Evolutionary conservation across 2,329 filamentous ascomycete genomes (phyloP).

Genomic region (Exophiala oligosperma): DNA sequence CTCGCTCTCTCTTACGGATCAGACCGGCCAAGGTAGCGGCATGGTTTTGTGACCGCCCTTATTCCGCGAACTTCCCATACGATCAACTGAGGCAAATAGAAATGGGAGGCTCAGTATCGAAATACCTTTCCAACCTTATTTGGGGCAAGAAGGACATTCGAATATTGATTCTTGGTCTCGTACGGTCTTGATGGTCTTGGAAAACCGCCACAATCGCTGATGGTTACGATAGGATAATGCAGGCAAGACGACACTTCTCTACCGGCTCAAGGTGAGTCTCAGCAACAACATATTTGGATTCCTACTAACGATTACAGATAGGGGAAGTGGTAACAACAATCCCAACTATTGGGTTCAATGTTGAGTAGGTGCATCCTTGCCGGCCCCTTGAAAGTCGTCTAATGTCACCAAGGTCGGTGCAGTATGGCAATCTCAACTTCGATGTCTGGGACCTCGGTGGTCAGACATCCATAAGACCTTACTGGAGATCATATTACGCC

Average conservation of each 20-base stretch:
- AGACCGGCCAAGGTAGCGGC: background rate
- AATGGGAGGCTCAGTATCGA: slow-evolving; percentile 58
- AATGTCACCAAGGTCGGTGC: slow-evolving; percentile 62
- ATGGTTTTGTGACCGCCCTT: slow-evolving; percentile 15
- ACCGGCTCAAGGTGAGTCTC: slow-evolving; percentile 78
- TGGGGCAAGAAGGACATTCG: slow-evolving; percentile 98
- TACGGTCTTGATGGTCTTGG: slow-evolving; percentile 49
- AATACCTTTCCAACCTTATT: slow-evolving; percentile 66
- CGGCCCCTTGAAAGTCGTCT: background rate
- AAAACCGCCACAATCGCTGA: slow-evolving; percentile 16
- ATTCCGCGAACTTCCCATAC: background rate
- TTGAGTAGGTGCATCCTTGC: slow-evolving; percentile 56
- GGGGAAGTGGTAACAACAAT: slow-evolving; percentile 99
- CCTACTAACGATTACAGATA: slow-evolving; percentile 60
- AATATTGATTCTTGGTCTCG: slow-evolving; percentile 90
- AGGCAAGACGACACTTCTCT: slow-evolving; percentile 94
- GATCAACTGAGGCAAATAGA: slow-evolving; percentile 32
- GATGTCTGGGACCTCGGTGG: slow-evolving; percentile 99
- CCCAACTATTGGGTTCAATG: slow-evolving; percentile 98
- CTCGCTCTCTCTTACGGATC: background rate
- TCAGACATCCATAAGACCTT: slow-evolving; percentile 97
- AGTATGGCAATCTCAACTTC: slow-evolving; percentile 97
- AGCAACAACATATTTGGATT: slow-evolving; percentile 7
- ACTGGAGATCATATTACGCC: slow-evolving; percentile 99
- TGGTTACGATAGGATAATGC: slow-evolving; percentile 75